A percentile compares a stretch with the other conserved stretches of the same genome.
Evolutionary conservation across 495 filamentous ascomycete species (phyloP).

Genomic region (Entonaema liquescens): DNA sequence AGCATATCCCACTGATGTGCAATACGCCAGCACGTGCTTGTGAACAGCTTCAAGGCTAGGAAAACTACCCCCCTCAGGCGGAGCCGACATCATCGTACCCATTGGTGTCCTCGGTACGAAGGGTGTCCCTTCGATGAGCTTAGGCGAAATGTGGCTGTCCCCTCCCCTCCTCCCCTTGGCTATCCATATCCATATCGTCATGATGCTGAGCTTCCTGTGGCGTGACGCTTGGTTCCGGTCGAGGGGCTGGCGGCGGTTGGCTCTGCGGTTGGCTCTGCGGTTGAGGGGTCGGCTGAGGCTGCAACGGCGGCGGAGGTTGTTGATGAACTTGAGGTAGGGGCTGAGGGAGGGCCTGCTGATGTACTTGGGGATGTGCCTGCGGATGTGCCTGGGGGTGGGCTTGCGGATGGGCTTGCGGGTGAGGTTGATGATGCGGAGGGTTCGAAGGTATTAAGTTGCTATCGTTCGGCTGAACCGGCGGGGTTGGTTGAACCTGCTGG

Average conservation of each 20-base stretch:
- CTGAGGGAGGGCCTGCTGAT: constrained; percentile 51
- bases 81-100: constrained; percentile 61
- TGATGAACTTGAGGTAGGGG: constrained; percentile 55
- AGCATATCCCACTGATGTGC: constrained; percentile 65
- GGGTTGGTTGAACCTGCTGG: constrained; percentile 38
- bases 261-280: constrained; percentile 36
- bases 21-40: constrained; percentile 60
- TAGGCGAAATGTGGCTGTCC: constrained; percentile 52
- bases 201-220: constrained; percentile 49
- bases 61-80: constrained; percentile 63
- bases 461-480: constrained; percentile 46
- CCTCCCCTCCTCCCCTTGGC: constrained; percentile 50
- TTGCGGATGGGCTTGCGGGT: constrained; percentile 52
- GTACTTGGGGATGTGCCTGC: constrained; percentile 38
- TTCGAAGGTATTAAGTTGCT: constrained; percentile 43
- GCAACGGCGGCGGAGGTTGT: constrained; percentile 42
- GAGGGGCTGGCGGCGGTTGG: constrained; percentile 44
- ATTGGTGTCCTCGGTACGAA: constrained; percentile 56
- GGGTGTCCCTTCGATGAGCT: constrained; percentile 53
- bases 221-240: constrained; percentile 47
- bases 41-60: constrained; percentile 64
- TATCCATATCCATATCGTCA: constrained; percentile 56
- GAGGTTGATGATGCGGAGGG: constrained; percentile 44
- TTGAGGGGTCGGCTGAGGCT: constrained; percentile 43
- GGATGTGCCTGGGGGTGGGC: constrained; percentile 29